Evolutionary conservation across 1,284 basidiomycete species (phyloP).

Genomic region (Trametes hirsuta): DNA sequence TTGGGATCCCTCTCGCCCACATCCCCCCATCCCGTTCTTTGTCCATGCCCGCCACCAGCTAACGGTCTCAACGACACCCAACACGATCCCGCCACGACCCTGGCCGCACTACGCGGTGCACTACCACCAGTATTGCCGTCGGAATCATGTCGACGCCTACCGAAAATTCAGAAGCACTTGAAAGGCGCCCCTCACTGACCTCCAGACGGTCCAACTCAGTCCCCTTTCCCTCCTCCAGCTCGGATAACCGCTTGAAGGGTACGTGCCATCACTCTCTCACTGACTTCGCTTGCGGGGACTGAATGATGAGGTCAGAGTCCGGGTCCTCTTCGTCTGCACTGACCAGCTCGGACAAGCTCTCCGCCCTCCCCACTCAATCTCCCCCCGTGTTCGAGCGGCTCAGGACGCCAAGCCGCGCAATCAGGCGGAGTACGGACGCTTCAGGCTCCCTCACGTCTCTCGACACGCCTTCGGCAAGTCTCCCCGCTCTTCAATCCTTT

Average conservation of each 20-base stretch:
- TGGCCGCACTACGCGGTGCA: too few species aligned
- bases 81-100: too few species aligned
- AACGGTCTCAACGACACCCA: too few species aligned
- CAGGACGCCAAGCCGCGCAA: constrained; percentile 24
- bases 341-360: constrained; percentile 44
- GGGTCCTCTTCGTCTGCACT: constrained; percentile 37
- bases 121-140: background rate
- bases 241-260: constrained; percentile 16
- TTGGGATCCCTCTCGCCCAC: background rate
- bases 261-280: background rate
- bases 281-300: background rate
- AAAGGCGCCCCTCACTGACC: constrained; percentile 2
- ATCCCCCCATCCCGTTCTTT: background rate
- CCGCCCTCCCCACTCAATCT: constrained; percentile 40
- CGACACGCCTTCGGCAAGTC: constrained; percentile 28
- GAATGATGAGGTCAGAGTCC: constrained; percentile 22
- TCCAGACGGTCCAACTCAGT: constrained; percentile 19
- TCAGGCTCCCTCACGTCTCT: constrained; percentile 34
- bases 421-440: constrained; percentile 31
- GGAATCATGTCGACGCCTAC: constrained; percentile 8
- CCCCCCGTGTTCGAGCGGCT: constrained; percentile 35
- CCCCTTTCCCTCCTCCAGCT: constrained; percentile 16
- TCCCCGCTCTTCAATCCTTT: constrained; percentile 22
- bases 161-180: background rate
- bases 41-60: too few species aligned